Conservation (phyloP, 805 yeast genomes). For the Spathaspora boniae region DNA sequence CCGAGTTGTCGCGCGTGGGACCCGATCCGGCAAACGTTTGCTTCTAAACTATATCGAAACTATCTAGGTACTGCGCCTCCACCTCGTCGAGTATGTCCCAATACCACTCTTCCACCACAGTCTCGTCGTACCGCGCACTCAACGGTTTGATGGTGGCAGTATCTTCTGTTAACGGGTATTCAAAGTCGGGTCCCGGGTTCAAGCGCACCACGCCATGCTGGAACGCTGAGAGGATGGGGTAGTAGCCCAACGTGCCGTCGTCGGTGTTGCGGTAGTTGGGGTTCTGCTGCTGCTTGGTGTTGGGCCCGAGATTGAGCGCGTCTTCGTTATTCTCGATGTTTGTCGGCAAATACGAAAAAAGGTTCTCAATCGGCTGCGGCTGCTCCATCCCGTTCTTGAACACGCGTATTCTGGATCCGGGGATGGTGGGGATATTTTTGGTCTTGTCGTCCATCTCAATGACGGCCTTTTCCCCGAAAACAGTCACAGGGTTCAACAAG, state of each 20-base stretch:
- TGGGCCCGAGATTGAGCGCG: constrained; percentile 18
- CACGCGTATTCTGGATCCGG: constrained; percentile 60
- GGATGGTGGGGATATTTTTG: constrained; percentile 42
- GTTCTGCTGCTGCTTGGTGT: constrained; percentile 33
- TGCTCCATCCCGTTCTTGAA: constrained; percentile 72
- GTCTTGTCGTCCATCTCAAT: constrained; percentile 40
- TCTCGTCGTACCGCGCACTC: constrained; percentile 59
- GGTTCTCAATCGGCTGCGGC: constrained; percentile 63
- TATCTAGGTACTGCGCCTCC: constrained; percentile 56
- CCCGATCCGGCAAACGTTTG: constrained; percentile 9
- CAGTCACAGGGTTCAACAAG: constrained; percentile 65
- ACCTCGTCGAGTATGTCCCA: constrained; percentile 86
- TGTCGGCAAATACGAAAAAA: constrained; percentile 80
- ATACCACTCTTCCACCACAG: constrained; percentile 73
- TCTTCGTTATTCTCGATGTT: constrained; percentile 48
- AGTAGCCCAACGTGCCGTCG: constrained; percentile 87
- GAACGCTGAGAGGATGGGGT: constrained; percentile 83
- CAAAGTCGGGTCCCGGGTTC: constrained; percentile 65
- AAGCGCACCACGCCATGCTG: constrained; percentile 72
- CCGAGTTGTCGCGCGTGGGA: constrained; percentile 8
- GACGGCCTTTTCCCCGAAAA: constrained; percentile 65
- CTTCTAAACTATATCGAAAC: constrained; percentile 36
- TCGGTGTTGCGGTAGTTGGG: constrained; percentile 48
- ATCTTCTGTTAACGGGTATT: constrained; percentile 37
- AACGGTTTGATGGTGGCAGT: constrained; percentile 45